A percentile compares a stretch with the other conserved stretches of the same genome.
These are phyloP conservation scores for Olyra latifolia DNA, from an alignment of 176 grass and related monocot genomes.

Conservation along the genomic window DNA sequence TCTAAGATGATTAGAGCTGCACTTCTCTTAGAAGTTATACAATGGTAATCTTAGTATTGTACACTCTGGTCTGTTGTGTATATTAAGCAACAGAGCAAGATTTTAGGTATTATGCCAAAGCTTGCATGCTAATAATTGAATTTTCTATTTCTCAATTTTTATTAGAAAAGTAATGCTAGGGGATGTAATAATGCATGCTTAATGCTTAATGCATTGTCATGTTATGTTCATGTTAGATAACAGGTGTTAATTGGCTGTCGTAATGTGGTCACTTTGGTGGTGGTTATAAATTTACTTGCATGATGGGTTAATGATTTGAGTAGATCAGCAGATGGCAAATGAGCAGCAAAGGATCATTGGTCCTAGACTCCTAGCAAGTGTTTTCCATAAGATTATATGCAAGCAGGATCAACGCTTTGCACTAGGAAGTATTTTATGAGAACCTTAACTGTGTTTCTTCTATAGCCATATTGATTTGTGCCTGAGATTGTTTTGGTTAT, in stretches of 20 bases:
- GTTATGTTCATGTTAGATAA: background rate
- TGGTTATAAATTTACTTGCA: background rate
- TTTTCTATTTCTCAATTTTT: background rate
- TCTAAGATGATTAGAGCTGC: conserved; percentile 20
- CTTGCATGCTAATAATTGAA: background rate
- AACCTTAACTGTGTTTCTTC: background rate
- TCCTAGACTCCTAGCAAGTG: background rate
- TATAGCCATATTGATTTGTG: conserved; percentile 1
- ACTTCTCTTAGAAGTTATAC: background rate
- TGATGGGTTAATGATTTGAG: conserved; percentile 17
- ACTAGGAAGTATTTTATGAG: background rate
- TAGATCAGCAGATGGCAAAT: background rate
- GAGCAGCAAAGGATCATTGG: background rate
- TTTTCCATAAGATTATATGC: conserved; percentile 32
- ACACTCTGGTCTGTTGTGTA: conserved; percentile 25
- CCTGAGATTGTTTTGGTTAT: conserved; percentile 34
- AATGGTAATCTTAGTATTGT: background rate
- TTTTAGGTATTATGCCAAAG: too few relatives aligned
- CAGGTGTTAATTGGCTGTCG: background rate
- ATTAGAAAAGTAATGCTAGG: conserved; percentile 1
- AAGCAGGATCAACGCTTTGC: conserved; percentile 1
- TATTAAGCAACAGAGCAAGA: background rate
- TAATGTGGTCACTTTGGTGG: background rate
- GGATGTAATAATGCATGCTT: conserved; percentile 3
- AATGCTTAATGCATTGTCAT: background rate